These are phyloP conservation scores for Coleophoma cylindrospora DNA, from an alignment of 2,329 filamentous ascomycete species.

Conservation along the genomic window DNA sequence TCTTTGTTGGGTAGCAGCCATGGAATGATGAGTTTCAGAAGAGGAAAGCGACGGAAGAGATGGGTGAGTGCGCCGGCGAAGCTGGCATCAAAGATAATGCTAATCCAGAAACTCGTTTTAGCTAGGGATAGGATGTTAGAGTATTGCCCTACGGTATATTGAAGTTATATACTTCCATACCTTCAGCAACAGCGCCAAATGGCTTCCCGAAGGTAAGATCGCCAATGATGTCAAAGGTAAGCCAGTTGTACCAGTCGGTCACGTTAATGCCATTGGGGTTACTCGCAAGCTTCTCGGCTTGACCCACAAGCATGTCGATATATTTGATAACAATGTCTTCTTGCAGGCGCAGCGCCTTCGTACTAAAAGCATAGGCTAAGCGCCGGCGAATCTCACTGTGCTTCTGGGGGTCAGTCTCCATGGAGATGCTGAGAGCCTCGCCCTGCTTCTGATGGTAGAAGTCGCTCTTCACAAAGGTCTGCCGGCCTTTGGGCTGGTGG, in stretches of 20 bases:
- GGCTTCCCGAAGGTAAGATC: slow-evolving; percentile 37
- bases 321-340: slow-evolving; percentile 19
- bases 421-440: slow-evolving; percentile 1
- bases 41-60: neutral
- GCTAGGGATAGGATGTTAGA: neutral
- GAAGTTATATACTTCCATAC: slow-evolving; percentile 3
- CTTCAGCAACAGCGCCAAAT: slow-evolving; percentile 25
- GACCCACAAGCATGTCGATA: slow-evolving; percentile 3
- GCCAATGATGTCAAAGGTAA: slow-evolving; percentile 32
- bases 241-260: slow-evolving; percentile 27
- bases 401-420: neutral
- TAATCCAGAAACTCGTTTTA: neutral
- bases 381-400: slow-evolving; percentile 19
- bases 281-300: neutral
- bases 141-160: neutral
- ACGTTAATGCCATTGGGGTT: slow-evolving; percentile 9
- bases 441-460: neutral
- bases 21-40: neutral
- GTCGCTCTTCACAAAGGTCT: neutral
- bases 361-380: slow-evolving; percentile 22
- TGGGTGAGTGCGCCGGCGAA: neutral
- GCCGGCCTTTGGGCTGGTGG: neutral
- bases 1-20: neutral
- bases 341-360: slow-evolving; percentile 21
- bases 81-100: neutral